Evolutionary conservation across 2,329 filamentous ascomycete genomes (phyloP), one percentile per base, ranked within the genome.

Genomic region (Aspergillus sp.): DNA sequence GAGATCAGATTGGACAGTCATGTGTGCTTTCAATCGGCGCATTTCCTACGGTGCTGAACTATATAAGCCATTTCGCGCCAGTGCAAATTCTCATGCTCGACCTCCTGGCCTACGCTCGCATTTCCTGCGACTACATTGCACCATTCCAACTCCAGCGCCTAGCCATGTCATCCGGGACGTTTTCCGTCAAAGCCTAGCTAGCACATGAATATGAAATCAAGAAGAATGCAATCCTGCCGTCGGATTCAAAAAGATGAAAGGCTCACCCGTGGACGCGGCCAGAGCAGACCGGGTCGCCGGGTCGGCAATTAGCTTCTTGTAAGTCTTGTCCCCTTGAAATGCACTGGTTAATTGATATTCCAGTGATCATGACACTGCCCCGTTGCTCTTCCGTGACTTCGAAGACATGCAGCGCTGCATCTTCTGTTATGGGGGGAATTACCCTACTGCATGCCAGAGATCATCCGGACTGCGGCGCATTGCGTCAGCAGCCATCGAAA

Each of bases 391-490:
- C 25, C 45, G 53, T 3, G 48, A 53, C 5, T 56, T 56, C 20
- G 55, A 58, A 31, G 53, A 57, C 15, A 51, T 58, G 41, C n/a
- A n/a, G n/a, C n/a, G n/a, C 34, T 51, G 3, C 36, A 55, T 40
- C 40, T 58, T 1, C 28, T 57, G 3, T 40, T 57, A 7, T 57
- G 55, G 52, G 48, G 43, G 1, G 35, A 25, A 8, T n/a, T 47
- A 50, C 34, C 53, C 55, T 3, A 48, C 49, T 3, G 33, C 10
- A 24, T 42, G 2, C 46, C 45, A 1, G 38, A 44, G 11, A 28
- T 26, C 10, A 50, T 52, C n/a, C 53, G 0, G 37, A 37, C 5
- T 51, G 52, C 13, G 50, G 47, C 2, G 47, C 49, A 7, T 33
- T 53, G 1, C 44, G 45, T 47, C 3, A 37, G 37, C n/a, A 51